Evolutionary conservation across 306 rosid genomes (phyloP), one percentile per base, ranked within the genome.

Genomic region (Corylus avellana): DNA sequence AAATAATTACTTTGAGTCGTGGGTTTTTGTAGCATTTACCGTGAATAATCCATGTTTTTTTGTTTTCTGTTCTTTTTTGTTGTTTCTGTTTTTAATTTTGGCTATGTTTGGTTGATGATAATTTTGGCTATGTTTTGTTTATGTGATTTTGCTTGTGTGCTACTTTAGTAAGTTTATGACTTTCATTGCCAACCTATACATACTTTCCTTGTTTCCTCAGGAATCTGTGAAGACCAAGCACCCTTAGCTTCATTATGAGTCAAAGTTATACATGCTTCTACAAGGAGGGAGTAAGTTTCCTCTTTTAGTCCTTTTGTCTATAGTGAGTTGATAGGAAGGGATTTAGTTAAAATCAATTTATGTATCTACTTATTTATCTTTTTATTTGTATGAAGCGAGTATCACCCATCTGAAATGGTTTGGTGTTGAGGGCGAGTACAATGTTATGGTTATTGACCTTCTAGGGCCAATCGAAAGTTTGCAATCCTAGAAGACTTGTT

Each of bases 391-490:
- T 89, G 87, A 79, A 95, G 98, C 98, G 79, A 98, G 98, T 49
- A 89, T 95, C 70, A 93, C 98, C 74, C 97, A 95, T 90, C 86
- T 92, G 48, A 95, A 91, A 87, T 95, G 98, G 98, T 95, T 89
- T 77, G 98, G 98, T 76, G 97, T 90, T 77, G 98, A 95, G 90
- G 96, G 98, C 32, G 98, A 92, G 82, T 95, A 91, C 82, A 95
- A 89, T 90, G 92, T 85, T 81, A 95, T 95, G 98, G 98, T 87
- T 75, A 92, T 95, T 80, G 98, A 95, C 83, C 98, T 92, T 77
- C 97, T 95, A 71, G 98, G 98, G 44, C 98, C 98, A 75, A 95
- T 98, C 22, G 22, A 22, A 22, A 22, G 22, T 22, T 22, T 22
- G 22, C 22, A 22, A 22, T 22, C 86, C 88, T 95, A 54, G 98